A percentile compares a stretch with the other conserved stretches of the same genome.
Conservation (phyloP, 306 rosid genomes). For the Hippophae rhamnoides region DNA sequence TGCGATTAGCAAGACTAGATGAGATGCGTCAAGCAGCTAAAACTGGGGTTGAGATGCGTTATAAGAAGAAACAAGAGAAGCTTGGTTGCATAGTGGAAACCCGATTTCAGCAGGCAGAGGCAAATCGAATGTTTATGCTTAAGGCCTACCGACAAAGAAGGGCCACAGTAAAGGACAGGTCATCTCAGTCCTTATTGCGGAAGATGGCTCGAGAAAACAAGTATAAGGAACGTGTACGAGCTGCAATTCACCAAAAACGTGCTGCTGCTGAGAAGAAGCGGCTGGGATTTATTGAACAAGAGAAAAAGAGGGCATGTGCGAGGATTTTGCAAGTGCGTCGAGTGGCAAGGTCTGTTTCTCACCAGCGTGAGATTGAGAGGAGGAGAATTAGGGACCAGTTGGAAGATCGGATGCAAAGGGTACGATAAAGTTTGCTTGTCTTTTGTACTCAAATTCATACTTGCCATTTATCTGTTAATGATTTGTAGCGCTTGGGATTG, state of each 20-base stretch:
- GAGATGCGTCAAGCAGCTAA: constrained; percentile 91
- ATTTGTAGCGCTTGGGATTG: constrained; percentile 5
- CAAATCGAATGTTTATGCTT: constrained; percentile 73
- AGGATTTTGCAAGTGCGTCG: constrained; percentile 63
- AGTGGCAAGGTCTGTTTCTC: constrained; percentile 69
- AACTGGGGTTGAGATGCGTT: constrained; percentile 58
- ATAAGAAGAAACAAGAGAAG: constrained; percentile 56
- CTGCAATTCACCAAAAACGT: constrained; percentile 82
- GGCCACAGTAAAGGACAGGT: constrained; percentile 80
- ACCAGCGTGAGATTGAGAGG: constrained; percentile 86
- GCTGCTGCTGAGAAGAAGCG: constrained; percentile 88
- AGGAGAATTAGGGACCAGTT: constrained; percentile 64
- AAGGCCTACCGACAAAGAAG: constrained; percentile 76
- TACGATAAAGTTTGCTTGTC: constrained; percentile 15
- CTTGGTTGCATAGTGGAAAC: constrained; percentile 69
- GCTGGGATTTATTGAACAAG: constrained; percentile 67
- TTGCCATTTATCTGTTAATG: constrained; percentile 1
- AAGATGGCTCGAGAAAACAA: constrained; percentile 77
- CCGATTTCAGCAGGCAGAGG: constrained; percentile 91
- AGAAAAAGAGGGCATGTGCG: constrained; percentile 74
- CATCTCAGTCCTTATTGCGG: constrained; percentile 66
- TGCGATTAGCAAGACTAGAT: constrained; percentile 76
- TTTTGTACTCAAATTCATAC: constrained; percentile 3
- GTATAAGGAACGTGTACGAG: constrained; percentile 79
- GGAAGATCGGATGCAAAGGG: constrained; percentile 92